Percentiles rank a stretch among this genome's conserved stretches.
Conservation (phyloP, 176 grass and related monocot genomes). For the Pharus latifolius region DNA sequence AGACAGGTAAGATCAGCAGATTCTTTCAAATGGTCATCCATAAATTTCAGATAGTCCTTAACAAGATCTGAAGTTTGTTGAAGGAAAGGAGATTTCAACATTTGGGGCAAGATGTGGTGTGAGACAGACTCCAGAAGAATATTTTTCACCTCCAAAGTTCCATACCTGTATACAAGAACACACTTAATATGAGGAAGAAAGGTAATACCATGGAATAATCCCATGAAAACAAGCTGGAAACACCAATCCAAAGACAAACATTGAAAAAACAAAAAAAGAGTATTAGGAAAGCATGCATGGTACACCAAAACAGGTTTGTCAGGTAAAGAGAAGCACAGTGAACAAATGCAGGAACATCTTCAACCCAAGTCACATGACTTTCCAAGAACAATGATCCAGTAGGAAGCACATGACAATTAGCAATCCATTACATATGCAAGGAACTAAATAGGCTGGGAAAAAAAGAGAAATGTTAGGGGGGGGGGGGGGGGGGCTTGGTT, state of each 20-base stretch:
- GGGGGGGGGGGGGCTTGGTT: no score
- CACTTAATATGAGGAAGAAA: background rate
- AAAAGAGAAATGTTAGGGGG: background rate
- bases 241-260: background rate
- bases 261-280: background rate
- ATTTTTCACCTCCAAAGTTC: conserved; percentile 88
- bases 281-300: background rate
- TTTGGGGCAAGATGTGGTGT: conserved; percentile 85
- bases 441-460: background rate
- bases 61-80: conserved; percentile 65
- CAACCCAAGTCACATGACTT: background rate
- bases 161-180: conserved; percentile 56
- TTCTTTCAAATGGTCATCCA: conserved; percentile 97
- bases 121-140: conserved; percentile 77
- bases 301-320: background rate
- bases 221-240: background rate
- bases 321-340: background rate
- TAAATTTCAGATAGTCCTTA: conserved; percentile 89
- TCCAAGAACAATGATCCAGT: background rate
- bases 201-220: background rate
- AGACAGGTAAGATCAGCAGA: conserved; percentile 92
- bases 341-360: background rate
- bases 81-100: conserved; percentile 65
- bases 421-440: background rate
- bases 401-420: background rate